Percentiles rank a stretch among this genome's conserved stretches.
Evolutionary conservation across 495 filamentous ascomycete genomes (phyloP).

Genomic region (Chaetomium tenue): DNA sequence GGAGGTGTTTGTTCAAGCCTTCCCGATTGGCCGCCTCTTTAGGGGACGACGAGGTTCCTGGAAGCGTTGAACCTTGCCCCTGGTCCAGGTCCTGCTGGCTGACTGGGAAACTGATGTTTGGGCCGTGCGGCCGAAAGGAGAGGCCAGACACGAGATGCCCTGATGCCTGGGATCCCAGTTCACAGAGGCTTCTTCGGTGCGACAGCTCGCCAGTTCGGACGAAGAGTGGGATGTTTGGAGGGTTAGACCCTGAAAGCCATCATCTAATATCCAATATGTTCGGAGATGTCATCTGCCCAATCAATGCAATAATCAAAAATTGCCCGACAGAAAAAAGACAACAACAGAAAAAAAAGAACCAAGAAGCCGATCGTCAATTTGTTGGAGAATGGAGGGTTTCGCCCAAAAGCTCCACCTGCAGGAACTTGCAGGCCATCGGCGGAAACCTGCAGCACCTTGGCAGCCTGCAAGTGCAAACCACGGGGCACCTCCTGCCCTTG

Average conservation of each 20-base stretch:
- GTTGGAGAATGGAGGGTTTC: neutral
- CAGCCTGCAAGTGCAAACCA: slow-evolving; percentile 1
- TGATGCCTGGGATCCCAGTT: neutral
- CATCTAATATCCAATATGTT: neutral
- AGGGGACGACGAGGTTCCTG: neutral
- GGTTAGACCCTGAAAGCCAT: neutral
- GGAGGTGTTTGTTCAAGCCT: neutral
- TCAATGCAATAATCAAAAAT: neutral
- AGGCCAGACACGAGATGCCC: neutral
- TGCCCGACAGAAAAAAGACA: neutral
- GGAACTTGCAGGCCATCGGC: slow-evolving; percentile 1
- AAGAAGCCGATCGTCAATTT: neutral
- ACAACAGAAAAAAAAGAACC: slow-evolving; percentile 2
- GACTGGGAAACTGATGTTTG: slow-evolving; percentile 4
- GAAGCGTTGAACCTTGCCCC: slow-evolving; percentile 7
- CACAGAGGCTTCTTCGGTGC: neutral
- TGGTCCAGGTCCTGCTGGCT: neutral
- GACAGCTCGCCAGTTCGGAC: neutral
- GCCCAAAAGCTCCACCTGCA: slow-evolving; percentile 1
- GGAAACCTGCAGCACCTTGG: slow-evolving; percentile 10
- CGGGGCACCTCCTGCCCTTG: neutral
- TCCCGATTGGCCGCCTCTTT: slow-evolving; percentile 10
- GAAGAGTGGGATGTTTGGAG: neutral
- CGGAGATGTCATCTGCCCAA: neutral
- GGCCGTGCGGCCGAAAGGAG: slow-evolving; percentile 32